Evolutionary conservation across 768 basidiomycete species (phyloP).

Genomic region (Xerocomus brunneocitrinus): DNA sequence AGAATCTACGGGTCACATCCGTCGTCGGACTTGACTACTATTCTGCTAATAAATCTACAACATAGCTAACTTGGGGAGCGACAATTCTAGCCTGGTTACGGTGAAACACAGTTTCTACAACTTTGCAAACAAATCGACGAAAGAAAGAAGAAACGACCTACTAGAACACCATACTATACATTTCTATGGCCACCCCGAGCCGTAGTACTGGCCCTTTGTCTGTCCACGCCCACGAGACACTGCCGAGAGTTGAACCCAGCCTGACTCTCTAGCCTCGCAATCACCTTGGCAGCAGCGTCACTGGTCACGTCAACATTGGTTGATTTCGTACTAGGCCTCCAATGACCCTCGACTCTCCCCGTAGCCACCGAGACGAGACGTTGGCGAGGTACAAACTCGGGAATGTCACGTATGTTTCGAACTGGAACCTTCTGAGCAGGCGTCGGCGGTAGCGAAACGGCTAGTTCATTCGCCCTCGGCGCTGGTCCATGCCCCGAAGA

Average conservation of each 20-base stretch:
- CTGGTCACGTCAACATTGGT: neutral
- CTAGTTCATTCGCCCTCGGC: neutral
- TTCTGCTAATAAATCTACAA: neutral
- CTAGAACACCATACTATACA: neutral
- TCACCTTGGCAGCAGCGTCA: slow-evolving; percentile 19
- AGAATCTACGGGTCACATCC: neutral
- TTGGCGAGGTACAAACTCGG: slow-evolving; percentile 26
- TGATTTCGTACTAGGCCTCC: neutral
- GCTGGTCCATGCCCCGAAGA: neutral
- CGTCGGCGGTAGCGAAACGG: neutral
- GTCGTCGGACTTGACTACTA: neutral
- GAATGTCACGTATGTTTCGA: slow-evolving; percentile 17
- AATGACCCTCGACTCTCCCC: neutral
- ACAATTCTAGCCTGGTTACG: slow-evolving; percentile 9
- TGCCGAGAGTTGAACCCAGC: slow-evolving; percentile 7
- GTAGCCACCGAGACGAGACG: neutral
- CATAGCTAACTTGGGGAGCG: neutral
- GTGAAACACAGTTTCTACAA: neutral
- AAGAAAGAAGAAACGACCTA: neutral
- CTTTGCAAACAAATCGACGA: slow-evolving; percentile 19
- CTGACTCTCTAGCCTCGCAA: slow-evolving; percentile 23
- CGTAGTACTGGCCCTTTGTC: neutral
- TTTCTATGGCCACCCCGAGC: slow-evolving; percentile 6
- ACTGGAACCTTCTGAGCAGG: slow-evolving; percentile 1
- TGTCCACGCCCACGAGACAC: slow-evolving; percentile 3